These are phyloP conservation scores for Paecilomyces formosus DNA, from an alignment of 2,329 filamentous ascomycete species.

Conservation along the genomic window DNA sequence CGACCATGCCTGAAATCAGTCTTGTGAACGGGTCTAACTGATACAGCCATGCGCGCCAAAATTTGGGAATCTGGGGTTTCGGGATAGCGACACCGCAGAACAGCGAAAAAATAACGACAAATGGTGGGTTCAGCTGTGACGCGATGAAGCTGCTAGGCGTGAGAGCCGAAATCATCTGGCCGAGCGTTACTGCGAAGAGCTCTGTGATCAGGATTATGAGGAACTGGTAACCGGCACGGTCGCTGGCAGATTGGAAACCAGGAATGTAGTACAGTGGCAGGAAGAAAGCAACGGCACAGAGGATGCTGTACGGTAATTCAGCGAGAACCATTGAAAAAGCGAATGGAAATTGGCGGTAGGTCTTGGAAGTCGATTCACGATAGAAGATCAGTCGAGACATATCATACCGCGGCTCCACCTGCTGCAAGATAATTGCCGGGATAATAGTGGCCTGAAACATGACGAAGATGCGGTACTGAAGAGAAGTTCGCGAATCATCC, in stretches of 20 bases:
- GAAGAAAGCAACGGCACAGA: constrained; percentile 77
- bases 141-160: constrained; percentile 75
- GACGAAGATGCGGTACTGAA: constrained; percentile 83
- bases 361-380: constrained; percentile 77
- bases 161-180: constrained; percentile 66
- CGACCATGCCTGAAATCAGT: constrained; percentile 71
- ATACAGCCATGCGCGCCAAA: constrained; percentile 77
- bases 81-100: constrained; percentile 87
- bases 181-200: constrained; percentile 74
- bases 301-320: constrained; percentile 74
- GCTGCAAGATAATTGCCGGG: constrained; percentile 72
- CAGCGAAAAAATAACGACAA: constrained; percentile 73
- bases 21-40: constrained; percentile 77
- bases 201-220: constrained; percentile 78
- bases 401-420: constrained; percentile 79
- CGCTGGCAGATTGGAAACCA: constrained; percentile 56
- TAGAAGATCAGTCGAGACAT: constrained; percentile 75
- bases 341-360: constrained; percentile 76
- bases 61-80: constrained; percentile 65
- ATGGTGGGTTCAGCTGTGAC: constrained; percentile 70
- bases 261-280: constrained; percentile 79
- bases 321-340: constrained; percentile 69
- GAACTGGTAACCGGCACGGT: constrained; percentile 77
- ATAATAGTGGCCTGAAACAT: constrained; percentile 83
- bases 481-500: constrained; percentile 63